Evolutionary conservation across 805 yeast genomes (phyloP).

Genomic region (Barnettozyma salicaria): DNA sequence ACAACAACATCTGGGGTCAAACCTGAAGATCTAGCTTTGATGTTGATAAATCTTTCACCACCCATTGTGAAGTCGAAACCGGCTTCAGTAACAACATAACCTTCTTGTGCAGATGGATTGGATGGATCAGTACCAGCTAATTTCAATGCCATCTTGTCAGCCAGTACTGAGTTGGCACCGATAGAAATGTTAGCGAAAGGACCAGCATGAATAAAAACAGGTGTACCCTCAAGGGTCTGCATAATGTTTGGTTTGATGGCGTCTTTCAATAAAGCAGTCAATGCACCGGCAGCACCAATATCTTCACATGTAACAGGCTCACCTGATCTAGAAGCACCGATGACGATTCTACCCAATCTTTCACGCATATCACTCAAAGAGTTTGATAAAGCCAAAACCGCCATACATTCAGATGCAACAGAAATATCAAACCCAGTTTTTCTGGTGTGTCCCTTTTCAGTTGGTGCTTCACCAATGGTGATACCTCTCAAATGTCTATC

Average conservation of each 20-base stretch:
- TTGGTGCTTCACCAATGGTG: conserved; percentile 76
- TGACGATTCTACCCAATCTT: conserved; percentile 84
- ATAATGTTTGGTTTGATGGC: conserved; percentile 94
- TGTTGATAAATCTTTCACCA: conserved; percentile 94
- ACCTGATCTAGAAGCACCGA: conserved; percentile 71
- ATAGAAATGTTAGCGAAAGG: conserved; percentile 97
- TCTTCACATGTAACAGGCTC: conserved; percentile 91
- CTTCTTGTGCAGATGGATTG: conserved; percentile 47
- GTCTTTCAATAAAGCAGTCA: conserved; percentile 90
- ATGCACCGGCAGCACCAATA: conserved; percentile 91
- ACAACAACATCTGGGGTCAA: conserved; percentile 85
- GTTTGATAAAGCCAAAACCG: conserved; percentile 75
- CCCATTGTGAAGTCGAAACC: conserved; percentile 99
- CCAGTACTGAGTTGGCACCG: conserved; percentile 92
- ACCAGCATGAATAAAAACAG: conserved; percentile 96
- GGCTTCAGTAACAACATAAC: conserved; percentile 95
- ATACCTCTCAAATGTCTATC: conserved; percentile 75
- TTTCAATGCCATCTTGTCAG: conserved; percentile 89
- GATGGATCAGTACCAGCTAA: conserved; percentile 55
- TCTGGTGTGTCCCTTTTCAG: conserved; percentile 70
- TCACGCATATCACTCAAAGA: conserved; percentile 77
- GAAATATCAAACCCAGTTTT: conserved; percentile 78
- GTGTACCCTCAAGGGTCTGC: conserved; percentile 98
- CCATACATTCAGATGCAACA: conserved; percentile 84
- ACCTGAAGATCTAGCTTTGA: conserved; percentile 91